These are phyloP conservation scores for Colletotrichum cereale DNA, from an alignment of 2,329 filamentous ascomycete species.

Conservation along the genomic window DNA sequence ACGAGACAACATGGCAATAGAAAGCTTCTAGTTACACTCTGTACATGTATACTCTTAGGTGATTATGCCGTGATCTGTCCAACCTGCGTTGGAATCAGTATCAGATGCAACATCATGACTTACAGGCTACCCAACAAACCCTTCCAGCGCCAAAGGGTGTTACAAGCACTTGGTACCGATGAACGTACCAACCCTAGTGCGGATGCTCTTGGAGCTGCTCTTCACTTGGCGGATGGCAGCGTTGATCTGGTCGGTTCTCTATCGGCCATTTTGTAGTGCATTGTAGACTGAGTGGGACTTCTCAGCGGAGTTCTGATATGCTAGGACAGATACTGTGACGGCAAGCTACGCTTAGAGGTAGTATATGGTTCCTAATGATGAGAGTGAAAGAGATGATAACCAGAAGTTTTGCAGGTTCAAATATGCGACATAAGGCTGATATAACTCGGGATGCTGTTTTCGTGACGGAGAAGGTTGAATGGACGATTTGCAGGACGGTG, in stretches of 20 bases:
- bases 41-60: rapidly evolving
- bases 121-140: background rate
- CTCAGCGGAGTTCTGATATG: background rate
- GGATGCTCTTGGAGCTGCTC: conserved; percentile 4
- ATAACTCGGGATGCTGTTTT: background rate
- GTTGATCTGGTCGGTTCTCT: conserved; percentile 18
- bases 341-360: too few species aligned
- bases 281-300: background rate
- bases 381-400: too few species aligned
- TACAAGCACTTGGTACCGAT: background rate
- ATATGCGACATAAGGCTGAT: background rate
- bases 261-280: background rate
- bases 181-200: background rate
- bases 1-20: background rate
- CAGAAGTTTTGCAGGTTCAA: background rate
- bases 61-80: background rate
- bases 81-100: background rate
- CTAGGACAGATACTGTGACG: too few species aligned
- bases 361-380: background rate
- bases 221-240: conserved; percentile 16
- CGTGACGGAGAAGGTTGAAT: too few species aligned
- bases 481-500: background rate
- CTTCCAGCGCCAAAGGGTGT: background rate
- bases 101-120: background rate
- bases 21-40: background rate